Conservation (phyloP, 2,329 filamentous ascomycete genomes). For the Dactylellina cionopaga region DNA sequence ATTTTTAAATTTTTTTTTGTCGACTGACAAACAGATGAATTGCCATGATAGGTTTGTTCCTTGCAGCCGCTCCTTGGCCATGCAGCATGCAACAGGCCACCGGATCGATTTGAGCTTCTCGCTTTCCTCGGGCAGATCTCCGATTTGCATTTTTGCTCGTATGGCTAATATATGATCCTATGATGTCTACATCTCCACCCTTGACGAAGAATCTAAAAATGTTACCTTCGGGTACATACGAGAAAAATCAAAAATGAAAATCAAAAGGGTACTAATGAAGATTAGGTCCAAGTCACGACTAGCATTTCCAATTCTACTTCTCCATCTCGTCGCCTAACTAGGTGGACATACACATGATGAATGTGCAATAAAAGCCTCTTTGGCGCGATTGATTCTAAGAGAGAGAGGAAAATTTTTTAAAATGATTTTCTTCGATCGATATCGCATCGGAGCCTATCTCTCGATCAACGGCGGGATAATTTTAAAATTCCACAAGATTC, state of each 20-base stretch:
- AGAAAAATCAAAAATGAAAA: no score
- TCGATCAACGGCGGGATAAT: slow-evolving; percentile 48
- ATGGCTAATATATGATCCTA: no score
- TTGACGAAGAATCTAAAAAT: slow-evolving; percentile 17
- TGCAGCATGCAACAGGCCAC: slow-evolving; percentile 22
- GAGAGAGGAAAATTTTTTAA: not conserved
- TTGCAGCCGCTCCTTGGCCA: slow-evolving; percentile 33
- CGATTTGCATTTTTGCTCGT: slow-evolving; percentile 38
- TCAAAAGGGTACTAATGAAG: slow-evolving; percentile 24
- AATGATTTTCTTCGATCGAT: not conserved
- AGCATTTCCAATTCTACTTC: slow-evolving; percentile 24
- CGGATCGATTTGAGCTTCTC: slow-evolving; percentile 3
- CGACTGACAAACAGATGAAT: slow-evolving; percentile 6
- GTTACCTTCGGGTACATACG: slow-evolving; percentile 52
- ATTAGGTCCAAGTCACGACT: not conserved
- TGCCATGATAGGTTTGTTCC: slow-evolving; percentile 28
- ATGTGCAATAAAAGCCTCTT: not conserved
- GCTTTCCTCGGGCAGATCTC: slow-evolving; percentile 37
- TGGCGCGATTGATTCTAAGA: not conserved
- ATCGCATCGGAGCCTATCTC: slow-evolving; percentile 40
- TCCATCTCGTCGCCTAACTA: slow-evolving; percentile 43
- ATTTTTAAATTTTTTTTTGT: no score
- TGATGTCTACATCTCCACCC: slow-evolving; percentile 24
- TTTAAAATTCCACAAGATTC: slow-evolving; percentile 15
- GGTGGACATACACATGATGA: slow-evolving; percentile 14